A percentile compares a stretch with the other conserved stretches of the same genome.
Evolutionary conservation across 371 early-diverging fungal species (phyloP).

Genomic region (Circinella umbellata): DNA sequence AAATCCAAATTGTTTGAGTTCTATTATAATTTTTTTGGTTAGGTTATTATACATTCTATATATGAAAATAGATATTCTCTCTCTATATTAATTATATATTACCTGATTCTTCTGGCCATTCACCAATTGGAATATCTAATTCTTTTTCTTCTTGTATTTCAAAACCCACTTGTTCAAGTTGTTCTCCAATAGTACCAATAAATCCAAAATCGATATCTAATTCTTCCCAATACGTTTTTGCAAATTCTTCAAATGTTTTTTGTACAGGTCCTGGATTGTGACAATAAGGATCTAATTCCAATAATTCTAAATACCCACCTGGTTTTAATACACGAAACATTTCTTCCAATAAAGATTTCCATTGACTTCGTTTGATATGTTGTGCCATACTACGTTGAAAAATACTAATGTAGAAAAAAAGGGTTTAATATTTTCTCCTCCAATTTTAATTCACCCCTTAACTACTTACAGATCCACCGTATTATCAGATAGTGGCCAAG

Average conservation of each 20-base stretch:
- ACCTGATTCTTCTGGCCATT: slow-evolving; percentile 54
- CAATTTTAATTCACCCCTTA: too few relatives aligned
- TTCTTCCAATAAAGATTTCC: slow-evolving; percentile 36
- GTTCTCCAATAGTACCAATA: slow-evolving; percentile 19
- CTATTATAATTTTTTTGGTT: slow-evolving; percentile 18
- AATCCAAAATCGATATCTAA: slow-evolving; percentile 30
- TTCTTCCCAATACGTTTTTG: slow-evolving; percentile 35
- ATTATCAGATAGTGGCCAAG: slow-evolving; percentile 42
- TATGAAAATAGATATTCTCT: neutral
- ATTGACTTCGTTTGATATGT: slow-evolving; percentile 36
- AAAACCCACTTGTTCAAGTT: slow-evolving; percentile 33
- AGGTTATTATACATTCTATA: neutral
- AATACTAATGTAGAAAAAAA: too few relatives aligned
- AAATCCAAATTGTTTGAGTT: slow-evolving; percentile 53
- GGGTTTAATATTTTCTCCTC: too few relatives aligned
- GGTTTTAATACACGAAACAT: slow-evolving; percentile 52
- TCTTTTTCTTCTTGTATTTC: slow-evolving; percentile 25
- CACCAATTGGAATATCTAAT: slow-evolving; percentile 52
- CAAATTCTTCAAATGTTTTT: slow-evolving; percentile 47
- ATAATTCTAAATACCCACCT: slow-evolving; percentile 45
- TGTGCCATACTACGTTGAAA: slow-evolving; percentile 47
- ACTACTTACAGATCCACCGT: slow-evolving; percentile 52
- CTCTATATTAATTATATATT: too few relatives aligned
- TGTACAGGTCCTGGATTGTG: slow-evolving; percentile 54
- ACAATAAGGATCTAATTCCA: slow-evolving; percentile 42